phyloP scores from a whole-genome alignment of 371 early-diverging fungal species.

The Mucor lusitanicus region DNA sequence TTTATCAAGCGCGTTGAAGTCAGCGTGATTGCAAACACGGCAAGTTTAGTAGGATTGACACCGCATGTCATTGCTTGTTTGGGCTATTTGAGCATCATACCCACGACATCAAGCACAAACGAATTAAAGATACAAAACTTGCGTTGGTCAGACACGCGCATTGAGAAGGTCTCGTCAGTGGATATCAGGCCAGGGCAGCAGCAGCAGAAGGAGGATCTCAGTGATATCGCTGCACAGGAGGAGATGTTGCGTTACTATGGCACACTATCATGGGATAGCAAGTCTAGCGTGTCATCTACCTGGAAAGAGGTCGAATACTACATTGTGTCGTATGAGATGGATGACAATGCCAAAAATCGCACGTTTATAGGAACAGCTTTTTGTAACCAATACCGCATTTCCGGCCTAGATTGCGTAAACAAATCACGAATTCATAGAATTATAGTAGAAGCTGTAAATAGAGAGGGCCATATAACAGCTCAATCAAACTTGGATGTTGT shows the following conservation, averaged over 20 bases:
- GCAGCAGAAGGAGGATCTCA: neutral
- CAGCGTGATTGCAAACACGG: conserved; percentile 8
- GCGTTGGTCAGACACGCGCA: neutral
- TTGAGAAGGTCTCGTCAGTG: neutral
- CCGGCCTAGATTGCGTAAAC: conserved; percentile 12
- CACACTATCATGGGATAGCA: conserved; percentile 9
- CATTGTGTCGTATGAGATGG: conserved; percentile 2
- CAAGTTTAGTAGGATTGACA: conserved; percentile 2
- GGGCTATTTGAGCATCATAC: conserved; percentile 21
- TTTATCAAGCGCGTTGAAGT: conserved; percentile 7
- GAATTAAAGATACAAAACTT: neutral
- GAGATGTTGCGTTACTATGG: conserved; percentile 11
- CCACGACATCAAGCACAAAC: neutral
- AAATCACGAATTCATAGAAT: neutral
- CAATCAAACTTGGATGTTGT: neutral
- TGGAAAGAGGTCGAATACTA: conserved; percentile 16
- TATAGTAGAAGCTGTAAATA: conserved; percentile 19
- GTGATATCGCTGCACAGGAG: neutral
- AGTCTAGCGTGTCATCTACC: neutral
- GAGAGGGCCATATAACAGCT: conserved; percentile 10
- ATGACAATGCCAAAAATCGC: neutral
- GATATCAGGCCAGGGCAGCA: neutral
- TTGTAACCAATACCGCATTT: conserved; percentile 20
- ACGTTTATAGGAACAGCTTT: conserved; percentile 30
- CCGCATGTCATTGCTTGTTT: conserved; percentile 12